Percentiles rank a stretch among this genome's conserved stretches.
Evolutionary conservation across 306 rosid species (phyloP).

Genomic region (Lathyrus tuberosus): DNA sequence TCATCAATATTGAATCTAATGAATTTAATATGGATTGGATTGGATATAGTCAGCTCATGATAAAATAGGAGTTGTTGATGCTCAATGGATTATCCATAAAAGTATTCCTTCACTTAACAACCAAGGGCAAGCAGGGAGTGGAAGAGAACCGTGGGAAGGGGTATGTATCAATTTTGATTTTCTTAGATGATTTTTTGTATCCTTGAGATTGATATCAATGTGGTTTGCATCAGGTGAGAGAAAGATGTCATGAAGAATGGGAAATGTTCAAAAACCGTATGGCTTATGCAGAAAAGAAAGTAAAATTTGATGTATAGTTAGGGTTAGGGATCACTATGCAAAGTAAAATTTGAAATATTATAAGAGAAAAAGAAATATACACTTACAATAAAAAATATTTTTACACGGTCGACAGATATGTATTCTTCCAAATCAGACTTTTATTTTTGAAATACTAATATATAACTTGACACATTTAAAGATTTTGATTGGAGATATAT

Average conservation of each 20-base stretch:
- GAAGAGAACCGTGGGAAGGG: constrained; percentile 87
- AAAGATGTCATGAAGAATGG: constrained; percentile 82
- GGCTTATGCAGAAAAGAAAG: constrained; percentile 47
- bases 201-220: neutral
- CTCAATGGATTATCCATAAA: constrained; percentile 89
- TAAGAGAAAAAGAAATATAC: no score
- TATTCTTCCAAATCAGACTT: no score
- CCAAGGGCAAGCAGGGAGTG: constrained; percentile 70
- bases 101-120: constrained; percentile 81
- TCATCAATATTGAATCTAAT: neutral
- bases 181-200: neutral
- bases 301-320: no score
- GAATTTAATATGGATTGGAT: constrained; percentile 26
- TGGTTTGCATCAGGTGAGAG: constrained; percentile 63
- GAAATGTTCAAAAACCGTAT: constrained; percentile 67
- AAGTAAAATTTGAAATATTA: no score
- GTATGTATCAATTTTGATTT: constrained; percentile 43
- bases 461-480: no score
- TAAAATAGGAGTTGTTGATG: constrained; percentile 90
- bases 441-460: no score
- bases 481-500: no score
- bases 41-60: constrained; percentile 68
- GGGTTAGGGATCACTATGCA: no score
- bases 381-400: no score
- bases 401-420: no score